Evolutionary conservation across 2,329 filamentous ascomycete species (phyloP).

Genomic region (Canariomyces notabilis): DNA sequence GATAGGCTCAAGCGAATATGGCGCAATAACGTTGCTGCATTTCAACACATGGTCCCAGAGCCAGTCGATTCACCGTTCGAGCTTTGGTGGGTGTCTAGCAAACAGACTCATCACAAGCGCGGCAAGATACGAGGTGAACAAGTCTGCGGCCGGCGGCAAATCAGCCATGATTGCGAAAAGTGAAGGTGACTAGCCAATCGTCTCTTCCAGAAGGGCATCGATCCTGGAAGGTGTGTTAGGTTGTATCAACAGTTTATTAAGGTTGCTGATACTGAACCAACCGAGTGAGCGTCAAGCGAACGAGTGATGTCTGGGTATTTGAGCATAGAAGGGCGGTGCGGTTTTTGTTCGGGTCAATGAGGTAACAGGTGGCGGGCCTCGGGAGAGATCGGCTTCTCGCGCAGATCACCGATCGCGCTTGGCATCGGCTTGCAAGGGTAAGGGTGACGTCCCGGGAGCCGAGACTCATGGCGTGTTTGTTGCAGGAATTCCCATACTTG

Average conservation of each 20-base stretch:
- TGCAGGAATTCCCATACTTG: too few relatives aligned
- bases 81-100: neutral
- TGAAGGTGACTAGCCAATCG: slow-evolving; percentile 3
- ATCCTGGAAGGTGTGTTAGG: slow-evolving; percentile 3
- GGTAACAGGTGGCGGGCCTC: neutral
- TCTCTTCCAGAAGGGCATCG: neutral
- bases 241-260: slow-evolving; percentile 1
- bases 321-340: too few relatives aligned
- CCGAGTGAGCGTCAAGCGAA: too few relatives aligned
- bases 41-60: neutral
- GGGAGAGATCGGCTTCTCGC: neutral
- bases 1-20: slow-evolving; percentile 3
- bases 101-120: neutral
- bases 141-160: too few relatives aligned
- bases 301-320: too few relatives aligned
- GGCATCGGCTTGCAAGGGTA: slow-evolving; percentile 9
- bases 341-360: too few relatives aligned
- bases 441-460: too few relatives aligned
- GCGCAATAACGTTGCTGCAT: slow-evolving; percentile 7
- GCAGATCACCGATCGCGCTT: slow-evolving; percentile 1
- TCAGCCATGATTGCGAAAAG: neutral
- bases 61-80: neutral
- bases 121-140: neutral
- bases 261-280: too few relatives aligned
- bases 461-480: too few relatives aligned